Evolutionary conservation across 345 rosid species (phyloP), one percentile per base, ranked within the genome.

Genomic region (Gossypium bickii): DNA sequence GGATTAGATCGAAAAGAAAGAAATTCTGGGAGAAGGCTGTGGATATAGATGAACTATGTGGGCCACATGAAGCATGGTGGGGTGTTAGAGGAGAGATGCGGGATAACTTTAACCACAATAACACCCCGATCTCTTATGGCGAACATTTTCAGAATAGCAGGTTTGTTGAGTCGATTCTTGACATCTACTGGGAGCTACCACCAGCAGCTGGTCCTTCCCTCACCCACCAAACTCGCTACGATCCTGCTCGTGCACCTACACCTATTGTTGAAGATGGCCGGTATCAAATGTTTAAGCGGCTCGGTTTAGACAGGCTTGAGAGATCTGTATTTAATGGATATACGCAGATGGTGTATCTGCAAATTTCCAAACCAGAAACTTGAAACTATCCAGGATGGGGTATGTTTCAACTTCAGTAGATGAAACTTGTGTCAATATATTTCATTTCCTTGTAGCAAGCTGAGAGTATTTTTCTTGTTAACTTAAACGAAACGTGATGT

Each of bases 1-100:
- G 97, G 81, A 78, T 91, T 64, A 83, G 99, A 84, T 82, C 83
- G 17, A 91, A 85, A 78, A 89, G 98, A 82, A 85, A 87, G 87
- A 86, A 86, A 65, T 93, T 95, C 86, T 95, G 98, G 99, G 97
- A 91, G 77, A 93, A 95, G 84, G 97, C 99, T 59, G 93, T 93
- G 63, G 93, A 88, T 59, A 51, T 74, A 74, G 89, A 89, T 62
- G 99, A 93, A 75, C 83, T 95, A 18, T 95, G 99, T 27, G 97
- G 94, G 53, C 80, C 83, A 0, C 80, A 86, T 2, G 97, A 95
- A 82, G 86, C 91, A 12, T 95, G 99, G 99, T 95, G 99, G 99
- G 99, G 99, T 22, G 98, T 95, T 51, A 80, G 85, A 81, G 98
- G 99, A 60, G 87, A 86, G 75, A 90, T 92, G 94, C 87, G 92